Base-by-base conservation (phyloP, 805 yeast genomes). In the Candida germanica region DNA sequence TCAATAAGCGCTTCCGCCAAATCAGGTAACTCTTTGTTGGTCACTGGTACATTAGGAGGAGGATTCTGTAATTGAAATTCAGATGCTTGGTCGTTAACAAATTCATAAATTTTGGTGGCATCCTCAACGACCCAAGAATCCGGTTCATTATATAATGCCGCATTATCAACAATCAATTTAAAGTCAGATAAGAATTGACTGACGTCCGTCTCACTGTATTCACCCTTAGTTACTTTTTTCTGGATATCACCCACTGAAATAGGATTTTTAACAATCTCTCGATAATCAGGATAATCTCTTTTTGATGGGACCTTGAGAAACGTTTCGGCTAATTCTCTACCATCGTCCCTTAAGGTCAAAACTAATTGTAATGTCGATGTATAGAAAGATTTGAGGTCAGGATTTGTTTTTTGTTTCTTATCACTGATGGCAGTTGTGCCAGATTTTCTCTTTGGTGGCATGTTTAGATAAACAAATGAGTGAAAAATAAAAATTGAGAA, bases 41-140 rank as follows among this genome's bases (percentile, higher is more conserved):
- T 43, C 5, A 58, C 13, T 16, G 38, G 49, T 5, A 33, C 40
- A 5, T 8, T 40, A 19, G 33, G 30, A 15, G 2, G 23, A 42
- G 22, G 47, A 32, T 23, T 35, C 21, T 24, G 26, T 36, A 48
- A 33, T 26, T 47, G 12, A 41, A 43, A 37, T 41, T 53, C 38
- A 34, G 35, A 50, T 2, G 69, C 65, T 47, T 73, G 77, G 19
- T 73, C 71, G 32, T 69, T 61, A 10, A 83, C 86, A 49, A 72
- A 76, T 16, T 76, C 71, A 32, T 66, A 66, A 31, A 87, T 73
- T 38, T 64, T 67, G 11, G 59, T 54, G 2, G 94, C 81, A 54
- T 83, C 85, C 29, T 65, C 66, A 1, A 84, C 91, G 35, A 87
- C 81, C 52, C 77, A 64, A 6, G 70, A 64, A 13, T 55, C 62